Percentiles rank a stretch among this genome's conserved stretches.
Evolutionary conservation across 495 filamentous ascomycete species (phyloP).

Genomic region (Chaetomium tenue): DNA sequence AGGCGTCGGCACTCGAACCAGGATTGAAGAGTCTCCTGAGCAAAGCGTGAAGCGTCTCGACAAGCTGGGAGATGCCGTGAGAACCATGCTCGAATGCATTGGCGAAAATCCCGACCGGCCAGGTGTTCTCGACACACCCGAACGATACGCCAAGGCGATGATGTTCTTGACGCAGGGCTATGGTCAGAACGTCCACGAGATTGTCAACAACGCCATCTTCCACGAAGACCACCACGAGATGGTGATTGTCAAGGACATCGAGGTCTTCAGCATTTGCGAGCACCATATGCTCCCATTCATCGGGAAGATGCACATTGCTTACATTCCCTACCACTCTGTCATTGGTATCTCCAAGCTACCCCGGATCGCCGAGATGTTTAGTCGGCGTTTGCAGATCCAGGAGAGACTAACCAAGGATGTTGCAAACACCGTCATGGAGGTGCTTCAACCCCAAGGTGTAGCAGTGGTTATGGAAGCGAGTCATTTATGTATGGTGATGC

Average conservation of each 20-base stretch:
- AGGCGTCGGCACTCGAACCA: constrained; percentile 66
- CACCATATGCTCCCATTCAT: constrained; percentile 96
- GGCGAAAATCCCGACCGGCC: constrained; percentile 93
- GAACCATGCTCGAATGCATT: constrained; percentile 90
- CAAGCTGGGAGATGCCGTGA: constrained; percentile 78
- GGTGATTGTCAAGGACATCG: constrained; percentile 96
- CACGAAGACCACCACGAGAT: constrained; percentile 95
- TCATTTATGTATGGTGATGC: constrained; percentile 97
- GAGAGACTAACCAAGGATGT: constrained; percentile 97
- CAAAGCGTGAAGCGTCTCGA: constrained; percentile 66
- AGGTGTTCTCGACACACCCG: constrained; percentile 81
- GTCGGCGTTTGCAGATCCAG: constrained; percentile 87
- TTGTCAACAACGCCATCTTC: constrained; percentile 93
- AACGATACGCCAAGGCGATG: constrained; percentile 93
- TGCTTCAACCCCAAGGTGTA: constrained; percentile 89
- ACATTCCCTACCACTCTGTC: constrained; percentile 81
- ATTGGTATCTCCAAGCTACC: constrained; percentile 94
- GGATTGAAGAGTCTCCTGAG: constrained; percentile 74
- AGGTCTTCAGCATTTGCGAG: constrained; percentile 92
- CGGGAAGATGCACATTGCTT: constrained; percentile 99
- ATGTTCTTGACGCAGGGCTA: constrained; percentile 97
- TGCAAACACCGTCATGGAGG: constrained; percentile 85
- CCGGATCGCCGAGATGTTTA: constrained; percentile 95
- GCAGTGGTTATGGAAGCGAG: constrained; percentile 95
- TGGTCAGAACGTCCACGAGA: constrained; percentile 86